phyloP scores from a whole-genome alignment of 2,329 filamentous ascomycete genomes.

The Arachnomyces sp. region DNA sequence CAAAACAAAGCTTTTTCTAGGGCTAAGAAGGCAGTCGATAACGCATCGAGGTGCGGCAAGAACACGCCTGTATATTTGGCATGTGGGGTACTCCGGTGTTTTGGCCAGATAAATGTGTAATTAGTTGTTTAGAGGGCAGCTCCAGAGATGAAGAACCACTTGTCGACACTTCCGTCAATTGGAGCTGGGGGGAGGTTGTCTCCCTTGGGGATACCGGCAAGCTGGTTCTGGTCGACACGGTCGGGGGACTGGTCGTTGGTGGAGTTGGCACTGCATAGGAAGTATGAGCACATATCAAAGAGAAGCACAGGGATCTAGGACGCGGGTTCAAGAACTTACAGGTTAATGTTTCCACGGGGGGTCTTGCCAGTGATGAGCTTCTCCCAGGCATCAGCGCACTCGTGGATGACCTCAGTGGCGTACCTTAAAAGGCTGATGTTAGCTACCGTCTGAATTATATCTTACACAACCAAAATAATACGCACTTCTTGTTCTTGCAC shows the following conservation, averaged over 20 bases:
- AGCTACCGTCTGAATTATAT: constrained; percentile 10
- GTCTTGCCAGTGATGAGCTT: constrained; percentile 88
- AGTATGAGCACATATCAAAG: no score
- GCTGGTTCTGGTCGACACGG: constrained; percentile 59
- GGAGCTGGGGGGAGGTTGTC: constrained; percentile 77
- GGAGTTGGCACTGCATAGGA: constrained; percentile 62
- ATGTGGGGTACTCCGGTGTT: constrained; percentile 10
- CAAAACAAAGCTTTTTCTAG: no score
- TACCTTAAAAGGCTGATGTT: constrained; percentile 47
- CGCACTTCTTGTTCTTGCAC: constrained; percentile 98
- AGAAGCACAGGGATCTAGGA: no score
- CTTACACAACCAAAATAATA: constrained; percentile 3
- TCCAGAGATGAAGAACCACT: constrained; percentile 99
- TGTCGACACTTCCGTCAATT: constrained; percentile 95
- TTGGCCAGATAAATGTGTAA: constrained; percentile 2
- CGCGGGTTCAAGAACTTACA: constrained; percentile 50
- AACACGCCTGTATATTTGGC: constrained; percentile 23
- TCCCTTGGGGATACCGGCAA: constrained; percentile 67
- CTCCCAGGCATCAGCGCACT: constrained; percentile 97
- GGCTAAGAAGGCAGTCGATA: no score
- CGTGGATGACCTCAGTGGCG: constrained; percentile 87
- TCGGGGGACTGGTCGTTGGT: constrained; percentile 64
- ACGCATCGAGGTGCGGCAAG: no score
- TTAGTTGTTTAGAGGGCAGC: constrained; percentile 60
- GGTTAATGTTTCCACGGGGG: constrained; percentile 64